Conservation (phyloP, 2,329 filamentous ascomycete genomes). For the Colletotrichum euphorbiae region DNA sequence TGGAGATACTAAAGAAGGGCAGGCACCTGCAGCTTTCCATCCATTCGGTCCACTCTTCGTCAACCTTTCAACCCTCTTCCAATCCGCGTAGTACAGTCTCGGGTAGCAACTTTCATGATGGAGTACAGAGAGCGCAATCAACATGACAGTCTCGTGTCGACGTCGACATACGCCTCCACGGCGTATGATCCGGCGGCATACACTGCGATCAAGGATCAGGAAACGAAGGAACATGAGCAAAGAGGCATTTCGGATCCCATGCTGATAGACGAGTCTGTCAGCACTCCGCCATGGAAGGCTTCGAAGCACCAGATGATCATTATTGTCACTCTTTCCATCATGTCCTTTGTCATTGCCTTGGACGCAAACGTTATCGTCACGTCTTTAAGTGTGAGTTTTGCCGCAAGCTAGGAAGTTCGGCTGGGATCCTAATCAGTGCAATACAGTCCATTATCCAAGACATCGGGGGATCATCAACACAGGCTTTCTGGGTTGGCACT, state of each 20-base stretch:
- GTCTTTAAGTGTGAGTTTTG: conserved; percentile 30
- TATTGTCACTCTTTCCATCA: conserved; percentile 37
- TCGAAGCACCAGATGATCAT: conserved; percentile 39
- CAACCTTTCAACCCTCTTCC: conserved; percentile 10
- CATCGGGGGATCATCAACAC: conserved; percentile 43
- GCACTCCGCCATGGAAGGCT: conserved; percentile 31
- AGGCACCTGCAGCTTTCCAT: conserved; percentile 18
- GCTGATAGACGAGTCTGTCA: conserved; percentile 32
- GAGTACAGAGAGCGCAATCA: conserved; percentile 24
- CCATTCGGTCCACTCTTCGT: background rate
- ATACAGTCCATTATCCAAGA: conserved; percentile 44
- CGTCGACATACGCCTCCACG: conserved; percentile 33
- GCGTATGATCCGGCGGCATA: conserved; percentile 34
- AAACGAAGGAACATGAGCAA: conserved; percentile 31
- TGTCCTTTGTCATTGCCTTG: conserved; percentile 38
- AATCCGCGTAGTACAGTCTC: conserved; percentile 22
- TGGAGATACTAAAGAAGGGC: conserved; percentile 36
- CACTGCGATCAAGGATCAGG: conserved; percentile 33
- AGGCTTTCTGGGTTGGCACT: conserved; percentile 47
- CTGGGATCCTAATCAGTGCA: too few species aligned
- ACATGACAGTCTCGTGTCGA: conserved; percentile 29
- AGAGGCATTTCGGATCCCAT: conserved; percentile 29
- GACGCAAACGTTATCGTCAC: conserved; percentile 39
- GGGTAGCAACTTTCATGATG: conserved; percentile 35
- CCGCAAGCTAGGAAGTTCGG: too few species aligned